Evolutionary conservation across 495 filamentous ascomycete species (phyloP), one percentile per base, ranked within the genome.

Genomic region (Aspergillus haitiensis): DNA sequence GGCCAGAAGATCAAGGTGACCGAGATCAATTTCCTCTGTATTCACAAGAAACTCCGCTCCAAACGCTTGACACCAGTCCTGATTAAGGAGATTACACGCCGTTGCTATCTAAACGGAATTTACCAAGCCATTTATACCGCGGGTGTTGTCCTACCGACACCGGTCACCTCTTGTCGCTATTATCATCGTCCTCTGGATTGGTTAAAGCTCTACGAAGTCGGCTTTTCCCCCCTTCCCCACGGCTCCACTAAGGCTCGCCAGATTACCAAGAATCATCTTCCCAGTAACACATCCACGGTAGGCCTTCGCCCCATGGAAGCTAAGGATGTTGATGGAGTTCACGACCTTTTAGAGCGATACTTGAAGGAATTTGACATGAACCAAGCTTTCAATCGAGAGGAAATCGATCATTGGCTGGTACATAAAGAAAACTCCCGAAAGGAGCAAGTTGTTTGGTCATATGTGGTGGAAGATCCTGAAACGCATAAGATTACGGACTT

Each of bases 101-200:
- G 90, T 50, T 93, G 90, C 77, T 93, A 98, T 71, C 67, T 88
- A 27, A 79, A 85, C 42, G 88, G 86, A 4, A 88, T 96, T 60
- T 98, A 85, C 79, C 93, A 97, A 72, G 95, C 93, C 37, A 90
- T 98, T 67, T 97, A 97, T 74, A 98, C 95, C 1, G 94, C 85
- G 31, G 94, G 94, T 39, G 84, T 93, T 18, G 85, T 98, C 33
- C 80, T 98, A 3, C 95, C 94, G 7, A 93, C 86, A 33, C 95
- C 94, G 2, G 82, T 98, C 42, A 89, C 87, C 73, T 96, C 93
- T 11, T 96, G 91, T 73, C 84, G 93, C 48, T 98, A 98, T 78
- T 98, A 87, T 69, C 94, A 98, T 70, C 89, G 94, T 53, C 84
- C 90, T 12, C 73, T 98, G 54, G 87, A 98, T 74, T 98, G 95